Evolutionary conservation across 768 basidiomycete genomes (phyloP).

Genomic region (Serendipita vermifera): DNA sequence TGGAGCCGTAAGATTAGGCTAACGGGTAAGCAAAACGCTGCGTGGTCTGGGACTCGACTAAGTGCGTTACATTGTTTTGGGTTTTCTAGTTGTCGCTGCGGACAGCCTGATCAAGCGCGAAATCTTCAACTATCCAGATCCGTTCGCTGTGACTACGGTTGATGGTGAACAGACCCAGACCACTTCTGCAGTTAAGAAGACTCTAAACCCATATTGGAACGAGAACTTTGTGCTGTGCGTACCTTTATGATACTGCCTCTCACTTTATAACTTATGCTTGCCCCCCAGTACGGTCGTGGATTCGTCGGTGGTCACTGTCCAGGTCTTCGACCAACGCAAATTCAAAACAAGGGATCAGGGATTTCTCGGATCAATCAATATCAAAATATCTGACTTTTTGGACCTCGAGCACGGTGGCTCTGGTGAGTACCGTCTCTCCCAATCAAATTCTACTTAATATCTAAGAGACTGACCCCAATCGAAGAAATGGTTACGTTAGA

Average conservation of each 20-base stretch:
- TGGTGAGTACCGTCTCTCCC: constrained; percentile 21
- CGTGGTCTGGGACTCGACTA: too few relatives aligned
- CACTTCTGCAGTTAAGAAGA: constrained; percentile 55
- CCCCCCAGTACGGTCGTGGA: constrained; percentile 50
- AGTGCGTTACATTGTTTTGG: too few relatives aligned
- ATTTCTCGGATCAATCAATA: constrained; percentile 37
- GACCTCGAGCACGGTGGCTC: constrained; percentile 28
- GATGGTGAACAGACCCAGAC: constrained; percentile 74
- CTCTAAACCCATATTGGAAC: constrained; percentile 66
- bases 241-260: constrained; percentile 4
- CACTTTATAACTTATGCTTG: constrained; percentile 13
- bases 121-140: constrained; percentile 70
- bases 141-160: constrained; percentile 77
- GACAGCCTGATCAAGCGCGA: constrained; percentile 63
- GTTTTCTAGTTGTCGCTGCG: constrained; percentile 54
- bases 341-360: constrained; percentile 75
- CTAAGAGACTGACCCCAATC: constrained; percentile 35
- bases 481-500: constrained; percentile 64
- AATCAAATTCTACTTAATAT: constrained; percentile 7
- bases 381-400: constrained; percentile 30
- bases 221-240: constrained; percentile 77
- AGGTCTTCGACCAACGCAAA: constrained; percentile 83
- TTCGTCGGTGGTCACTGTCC: constrained; percentile 64
- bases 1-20: too few relatives aligned
- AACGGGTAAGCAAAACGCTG: too few relatives aligned